Conservation (phyloP, 495 filamentous ascomycete genomes). For the Aspergillus carlsbadensis region DNA sequence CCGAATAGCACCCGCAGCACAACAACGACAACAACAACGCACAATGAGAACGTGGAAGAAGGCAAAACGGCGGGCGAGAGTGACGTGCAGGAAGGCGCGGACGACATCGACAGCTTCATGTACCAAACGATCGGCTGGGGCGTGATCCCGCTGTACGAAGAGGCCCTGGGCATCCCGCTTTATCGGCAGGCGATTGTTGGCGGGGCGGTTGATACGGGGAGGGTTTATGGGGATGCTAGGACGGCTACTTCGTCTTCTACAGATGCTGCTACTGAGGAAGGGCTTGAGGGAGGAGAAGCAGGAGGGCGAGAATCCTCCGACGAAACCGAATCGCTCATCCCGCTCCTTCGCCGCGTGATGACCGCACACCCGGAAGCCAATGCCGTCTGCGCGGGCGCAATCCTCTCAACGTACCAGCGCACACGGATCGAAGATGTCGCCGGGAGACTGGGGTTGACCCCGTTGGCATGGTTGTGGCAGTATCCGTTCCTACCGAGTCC, state of each 20-base stretch:
- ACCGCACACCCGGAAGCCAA: conserved; percentile 70
- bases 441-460: conserved; percentile 68
- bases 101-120: conserved; percentile 88
- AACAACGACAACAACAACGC: background rate
- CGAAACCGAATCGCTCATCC: conserved; percentile 84
- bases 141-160: conserved; percentile 80
- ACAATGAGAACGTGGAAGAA: background rate
- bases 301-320: conserved; percentile 52
- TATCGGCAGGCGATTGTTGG: conserved; percentile 75
- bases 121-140: conserved; percentile 95
- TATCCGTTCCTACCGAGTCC: conserved; percentile 68
- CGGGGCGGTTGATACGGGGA: conserved; percentile 55
- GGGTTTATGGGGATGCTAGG: conserved; percentile 27
- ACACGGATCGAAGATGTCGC: conserved; percentile 91
- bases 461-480: conserved; percentile 88
- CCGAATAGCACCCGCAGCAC: background rate
- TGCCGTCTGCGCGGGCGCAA: conserved; percentile 86
- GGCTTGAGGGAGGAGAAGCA: background rate
- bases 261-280: no score
- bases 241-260: conserved; percentile 18
- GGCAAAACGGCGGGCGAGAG: background rate
- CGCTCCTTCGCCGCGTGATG: conserved; percentile 64
- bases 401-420: conserved; percentile 92
- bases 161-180: conserved; percentile 73
- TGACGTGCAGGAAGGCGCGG: conserved; percentile 19